A percentile compares a stretch with the other conserved stretches of the same genome.
phyloP scores from a whole-genome alignment of 2,329 filamentous ascomycete genomes.

The Aspergillus ochraceoroseus region DNA sequence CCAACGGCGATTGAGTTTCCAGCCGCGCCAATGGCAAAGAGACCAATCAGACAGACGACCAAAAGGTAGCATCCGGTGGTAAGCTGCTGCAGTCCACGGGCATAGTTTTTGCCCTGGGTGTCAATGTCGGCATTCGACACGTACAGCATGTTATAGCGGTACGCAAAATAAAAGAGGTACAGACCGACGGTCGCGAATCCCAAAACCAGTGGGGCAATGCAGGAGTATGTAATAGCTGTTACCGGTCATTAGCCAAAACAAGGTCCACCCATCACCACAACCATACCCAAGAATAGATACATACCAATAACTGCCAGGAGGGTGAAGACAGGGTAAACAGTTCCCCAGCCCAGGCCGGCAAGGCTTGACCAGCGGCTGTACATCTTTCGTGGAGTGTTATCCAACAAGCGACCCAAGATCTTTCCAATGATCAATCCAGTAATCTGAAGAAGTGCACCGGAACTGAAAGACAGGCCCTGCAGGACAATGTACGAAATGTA shows the following conservation, averaged over 20 bases:
- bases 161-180: constrained; percentile 76
- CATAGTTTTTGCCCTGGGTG: constrained; percentile 82
- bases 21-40: constrained; percentile 67
- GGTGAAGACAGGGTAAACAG: constrained; percentile 72
- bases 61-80: constrained; percentile 78
- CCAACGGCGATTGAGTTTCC: constrained; percentile 59
- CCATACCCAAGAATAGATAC: too few relatives aligned
- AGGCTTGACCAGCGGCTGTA: constrained; percentile 73
- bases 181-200: constrained; percentile 76
- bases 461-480: constrained; percentile 76
- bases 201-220: constrained; percentile 79
- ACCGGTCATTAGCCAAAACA: background rate
- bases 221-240: constrained; percentile 73
- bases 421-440: constrained; percentile 68
- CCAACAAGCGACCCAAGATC: constrained; percentile 67
- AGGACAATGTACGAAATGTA: constrained; percentile 94
- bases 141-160: constrained; percentile 85
- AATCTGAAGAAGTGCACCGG: constrained; percentile 68
- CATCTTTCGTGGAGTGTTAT: constrained; percentile 73
- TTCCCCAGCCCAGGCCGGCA: constrained; percentile 75
- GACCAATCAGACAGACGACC: constrained; percentile 75
- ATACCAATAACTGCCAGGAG: constrained; percentile 73
- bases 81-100: constrained; percentile 80
- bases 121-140: constrained; percentile 78
- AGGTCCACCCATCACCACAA: too few relatives aligned